Evolutionary conservation across 2,329 filamentous ascomycete species (phyloP).

Genomic region (Paramyrothecium roridum): DNA sequence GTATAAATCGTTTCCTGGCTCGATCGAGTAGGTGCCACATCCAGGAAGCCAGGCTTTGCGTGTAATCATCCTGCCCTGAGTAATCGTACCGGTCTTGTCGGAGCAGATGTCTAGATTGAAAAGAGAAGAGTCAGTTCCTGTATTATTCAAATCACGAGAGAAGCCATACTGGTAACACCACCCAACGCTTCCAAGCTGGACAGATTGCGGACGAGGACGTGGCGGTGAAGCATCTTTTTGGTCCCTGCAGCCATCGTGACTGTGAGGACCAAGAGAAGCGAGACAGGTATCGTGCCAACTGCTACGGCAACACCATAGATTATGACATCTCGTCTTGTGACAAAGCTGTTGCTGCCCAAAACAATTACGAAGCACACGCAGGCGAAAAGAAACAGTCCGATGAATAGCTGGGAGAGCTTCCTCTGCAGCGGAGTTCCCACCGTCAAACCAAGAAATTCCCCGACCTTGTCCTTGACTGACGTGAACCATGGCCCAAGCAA

Average conservation of each 20-base stretch:
- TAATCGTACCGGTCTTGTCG: slow-evolving; percentile 29
- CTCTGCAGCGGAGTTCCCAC: slow-evolving; percentile 66
- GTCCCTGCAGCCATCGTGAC: slow-evolving; percentile 51
- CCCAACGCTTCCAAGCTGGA: slow-evolving; percentile 46
- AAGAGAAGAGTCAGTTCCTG: too few species aligned
- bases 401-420: slow-evolving; percentile 64
- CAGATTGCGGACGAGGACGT: slow-evolving; percentile 47
- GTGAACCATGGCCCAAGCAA: neutral
- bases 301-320: slow-evolving; percentile 35
- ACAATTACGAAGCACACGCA: slow-evolving; percentile 36
- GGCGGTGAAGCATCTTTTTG: slow-evolving; percentile 42
- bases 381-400: slow-evolving; percentile 59
- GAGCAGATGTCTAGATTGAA: slow-evolving; percentile 25
- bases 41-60: slow-evolving; percentile 25
- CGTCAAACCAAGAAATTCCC: slow-evolving; percentile 41
- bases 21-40: slow-evolving; percentile 28
- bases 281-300: slow-evolving; percentile 43
- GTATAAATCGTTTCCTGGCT: slow-evolving; percentile 23
- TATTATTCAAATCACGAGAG: too few species aligned
- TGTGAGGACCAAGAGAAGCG: slow-evolving; percentile 45
- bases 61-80: slow-evolving; percentile 25
- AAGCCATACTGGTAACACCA: slow-evolving; percentile 41
- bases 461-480: slow-evolving; percentile 17
- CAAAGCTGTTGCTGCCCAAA: slow-evolving; percentile 32
- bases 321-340: slow-evolving; percentile 28